Evolutionary conservation across 768 basidiomycete genomes (phyloP), one percentile per base, ranked within the genome.

Genomic region (Coprinopsis sp.): DNA sequence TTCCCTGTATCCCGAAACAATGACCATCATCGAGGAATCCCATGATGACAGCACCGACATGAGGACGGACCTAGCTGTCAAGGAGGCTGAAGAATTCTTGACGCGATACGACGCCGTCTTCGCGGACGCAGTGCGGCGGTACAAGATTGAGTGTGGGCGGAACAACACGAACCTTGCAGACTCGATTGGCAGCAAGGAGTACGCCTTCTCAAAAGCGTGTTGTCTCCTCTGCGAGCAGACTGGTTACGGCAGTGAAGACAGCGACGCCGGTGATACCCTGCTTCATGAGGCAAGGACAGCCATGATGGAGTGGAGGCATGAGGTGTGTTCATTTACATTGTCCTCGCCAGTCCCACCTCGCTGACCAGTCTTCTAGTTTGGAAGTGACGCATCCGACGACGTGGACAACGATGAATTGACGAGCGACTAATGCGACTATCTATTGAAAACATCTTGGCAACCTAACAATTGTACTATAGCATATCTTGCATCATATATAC

Each of bases 161-260:
- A 65, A 63, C 29, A 65, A 64, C 31, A 37, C 54, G 23, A 59
- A 57, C 18, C 49, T 69, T 43, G 69, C 70, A 0, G 54, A 52
- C 25, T 53, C 58, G 10, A 67, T 75, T 30, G 67, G 65, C 18
- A 50, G 57, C 2, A 68, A 66, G 46, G 71, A 73, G 48, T 61
- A 68, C 33, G 61, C 58, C 4, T 57, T 75, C 13, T 66, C 67
- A 1, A 63, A 65, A 38, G 66, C 65, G 1, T 72, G 70, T 43
- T 75, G 73, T 47, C 56, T 73, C 49, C 58, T 75, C 13, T 70
- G 66, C 37, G 73, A 75, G 52, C 73, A 75, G 53, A 73, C 72
- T 0, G 72, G 72, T 0, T 74, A 61, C 55, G 72, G 73, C 0
- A 63, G 65, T 2, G 64, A 66, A 2, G 69, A 70, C 10, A 64